Conservation (phyloP, 257 asterid genomes). For the Solanum medicagineum region DNA sequence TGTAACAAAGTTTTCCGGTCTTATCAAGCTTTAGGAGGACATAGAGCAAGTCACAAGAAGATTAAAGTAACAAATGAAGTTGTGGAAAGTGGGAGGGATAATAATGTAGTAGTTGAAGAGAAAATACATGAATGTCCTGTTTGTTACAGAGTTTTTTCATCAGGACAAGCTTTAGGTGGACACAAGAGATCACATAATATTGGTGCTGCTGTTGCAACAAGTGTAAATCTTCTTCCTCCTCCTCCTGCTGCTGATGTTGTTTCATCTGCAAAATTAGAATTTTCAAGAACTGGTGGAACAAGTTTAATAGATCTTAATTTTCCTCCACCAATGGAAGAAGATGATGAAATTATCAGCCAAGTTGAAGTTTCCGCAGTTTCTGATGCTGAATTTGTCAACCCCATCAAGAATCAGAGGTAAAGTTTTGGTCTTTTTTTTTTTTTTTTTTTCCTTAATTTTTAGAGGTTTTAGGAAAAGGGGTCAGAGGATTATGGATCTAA, state of each 20-base stretch:
- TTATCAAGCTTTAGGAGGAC: conserved; percentile 92
- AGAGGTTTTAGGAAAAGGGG: neutral
- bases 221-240: neutral
- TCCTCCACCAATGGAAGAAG: conserved; percentile 60
- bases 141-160: conserved; percentile 60
- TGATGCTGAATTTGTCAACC: conserved; percentile 25
- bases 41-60: conserved; percentile 88
- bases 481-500: neutral
- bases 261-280: neutral
- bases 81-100: neutral
- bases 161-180: conserved; percentile 94
- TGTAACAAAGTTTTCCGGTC: conserved; percentile 61
- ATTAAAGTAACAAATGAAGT: neutral
- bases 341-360: conserved; percentile 45
- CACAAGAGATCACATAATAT: conserved; percentile 73
- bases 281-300: conserved; percentile 18
- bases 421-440: neutral
- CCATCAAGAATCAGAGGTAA: neutral
- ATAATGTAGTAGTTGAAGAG: conserved; percentile 12
- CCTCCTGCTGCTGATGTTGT: neutral
- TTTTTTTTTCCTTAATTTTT: neutral
- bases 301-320: conserved; percentile 69
- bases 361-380: conserved; percentile 48
- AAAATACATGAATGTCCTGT: conserved; percentile 66
- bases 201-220: conserved; percentile 12